Evolutionary conservation across 441 rosid species (phyloP), one percentile per base, ranked within the genome.

Genomic region (Mallotus japonicus): DNA sequence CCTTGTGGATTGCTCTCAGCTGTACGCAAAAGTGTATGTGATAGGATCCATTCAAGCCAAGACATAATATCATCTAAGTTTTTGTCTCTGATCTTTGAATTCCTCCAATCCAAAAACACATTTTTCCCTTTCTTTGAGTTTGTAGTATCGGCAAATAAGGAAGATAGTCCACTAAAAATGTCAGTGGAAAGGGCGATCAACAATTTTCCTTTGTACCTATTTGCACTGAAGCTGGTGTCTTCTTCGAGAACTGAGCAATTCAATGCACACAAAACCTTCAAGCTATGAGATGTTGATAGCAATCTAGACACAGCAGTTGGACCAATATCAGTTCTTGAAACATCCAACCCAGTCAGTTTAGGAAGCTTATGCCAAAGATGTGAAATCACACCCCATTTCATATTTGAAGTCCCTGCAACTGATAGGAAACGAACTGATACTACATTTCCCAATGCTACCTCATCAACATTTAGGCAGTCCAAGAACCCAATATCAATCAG

Each of bases 11-110:
- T 95, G 81, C 86, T 89, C 87, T 92, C 98, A 1, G 99, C 97
- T 72, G 68, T 89, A 44, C 91, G 87, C 78, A 95, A 57, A 79
- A 92, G 99, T 10, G 89, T 83, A 83, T 95, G 92, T 13, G 98
- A 92, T 50, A 95, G 77, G 57, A 89, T 85, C 98, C 99, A 92
- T 72, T 95, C 95, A 63, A 91, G 81, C 99, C 99, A 92, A 71
- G 70, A 78, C 92, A 95, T 86, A 34, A 87, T 86, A 65, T 90
- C 97, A 72, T 88, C 84, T 20, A 83, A 65, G 69, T 69, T 82
- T 77, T 83, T 92, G 73, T 82, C 83, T 65, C 76, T 83, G 34
- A 67, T 85, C 73, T 71, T 78, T 70, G 84, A 78, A 77, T 76
- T 82, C 80, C 91, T 91, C 93, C 97, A 95, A 55, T 85, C 78